phyloP scores from a whole-genome alignment of 108 stramenopile species.

The Ochromonas danica region DNA sequence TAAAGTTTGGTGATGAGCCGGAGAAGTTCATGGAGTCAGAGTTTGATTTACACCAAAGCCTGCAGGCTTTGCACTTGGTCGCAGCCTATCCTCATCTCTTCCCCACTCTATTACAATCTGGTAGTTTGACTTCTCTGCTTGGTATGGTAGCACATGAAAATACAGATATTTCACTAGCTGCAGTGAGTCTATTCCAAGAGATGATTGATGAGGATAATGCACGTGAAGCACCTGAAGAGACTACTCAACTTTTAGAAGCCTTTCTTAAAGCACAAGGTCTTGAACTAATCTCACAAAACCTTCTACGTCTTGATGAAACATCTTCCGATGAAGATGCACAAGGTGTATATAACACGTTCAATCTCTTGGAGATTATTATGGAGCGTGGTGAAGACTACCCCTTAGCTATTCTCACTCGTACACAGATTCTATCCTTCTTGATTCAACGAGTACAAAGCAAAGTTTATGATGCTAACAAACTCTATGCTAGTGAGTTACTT shows the following conservation, averaged over 20 bases:
- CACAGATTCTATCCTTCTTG: constrained; percentile 39
- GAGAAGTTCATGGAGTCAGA: constrained; percentile 56
- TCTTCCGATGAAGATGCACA: constrained; percentile 52
- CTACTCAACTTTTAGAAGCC: neutral
- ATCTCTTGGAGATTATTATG: constrained; percentile 47
- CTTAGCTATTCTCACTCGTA: neutral
- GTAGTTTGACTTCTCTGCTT: constrained; percentile 47
- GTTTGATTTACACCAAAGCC: constrained; percentile 54
- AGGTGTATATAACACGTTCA: constrained; percentile 52
- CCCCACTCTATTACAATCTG: constrained; percentile 42
- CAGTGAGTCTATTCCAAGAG: constrained; percentile 48
- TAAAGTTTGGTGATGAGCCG: constrained; percentile 58
- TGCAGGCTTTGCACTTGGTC: constrained; percentile 43
- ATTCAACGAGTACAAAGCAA: constrained; percentile 45
- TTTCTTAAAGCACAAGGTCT: constrained; percentile 33
- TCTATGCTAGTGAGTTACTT: constrained; percentile 50
- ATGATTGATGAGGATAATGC: constrained; percentile 52
- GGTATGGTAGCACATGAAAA: constrained; percentile 58
- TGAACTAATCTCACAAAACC: constrained; percentile 54
- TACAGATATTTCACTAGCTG: constrained; percentile 54
- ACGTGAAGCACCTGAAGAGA: constrained; percentile 38
- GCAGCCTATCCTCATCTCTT: constrained; percentile 55
- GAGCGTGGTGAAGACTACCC: constrained; percentile 40
- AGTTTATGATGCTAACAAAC: constrained; percentile 55
- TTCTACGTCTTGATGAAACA: constrained; percentile 50